Evolutionary conservation across 2,329 filamentous ascomycete species (phyloP).

Genomic region (Endothia cerciana): DNA sequence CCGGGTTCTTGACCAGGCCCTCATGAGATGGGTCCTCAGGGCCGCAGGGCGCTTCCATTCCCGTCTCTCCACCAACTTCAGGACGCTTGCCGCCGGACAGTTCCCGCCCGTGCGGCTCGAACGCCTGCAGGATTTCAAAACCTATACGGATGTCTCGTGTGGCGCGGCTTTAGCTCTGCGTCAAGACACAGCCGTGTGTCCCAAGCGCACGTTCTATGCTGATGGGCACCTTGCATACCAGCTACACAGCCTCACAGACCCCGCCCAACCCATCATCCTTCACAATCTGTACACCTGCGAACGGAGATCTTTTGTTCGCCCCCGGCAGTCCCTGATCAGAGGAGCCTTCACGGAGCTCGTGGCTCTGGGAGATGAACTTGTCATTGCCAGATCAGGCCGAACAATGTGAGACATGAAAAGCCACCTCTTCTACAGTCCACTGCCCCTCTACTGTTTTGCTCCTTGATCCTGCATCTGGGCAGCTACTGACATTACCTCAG

Average conservation of each 20-base stretch:
- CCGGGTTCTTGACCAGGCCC: neutral
- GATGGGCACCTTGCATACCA: constrained; percentile 18
- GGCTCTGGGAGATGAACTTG: constrained; percentile 11
- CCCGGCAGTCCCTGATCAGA: neutral
- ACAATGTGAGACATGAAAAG: constrained; percentile 4
- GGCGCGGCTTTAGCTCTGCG: neutral
- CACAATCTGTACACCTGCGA: constrained; percentile 1
- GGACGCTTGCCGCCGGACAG: neutral
- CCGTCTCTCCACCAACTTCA: neutral
- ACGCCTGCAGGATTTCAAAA: constrained; percentile 3
- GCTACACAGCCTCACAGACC: neutral
- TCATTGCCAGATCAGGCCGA: constrained; percentile 8
- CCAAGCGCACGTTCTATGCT: neutral
- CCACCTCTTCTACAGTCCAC: too few relatives aligned
- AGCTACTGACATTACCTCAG: neutral
- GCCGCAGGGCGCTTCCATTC: constrained; percentile 10
- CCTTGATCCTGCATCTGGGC: neutral
- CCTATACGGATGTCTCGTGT: constrained; percentile 5
- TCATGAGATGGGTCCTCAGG: constrained; percentile 10
- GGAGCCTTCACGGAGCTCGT: neutral
- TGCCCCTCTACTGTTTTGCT: too few relatives aligned
- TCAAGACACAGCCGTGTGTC: too few relatives aligned
- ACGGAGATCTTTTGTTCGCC: neutral
- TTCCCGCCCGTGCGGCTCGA: constrained; percentile 7
- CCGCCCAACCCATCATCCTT: constrained; percentile 1